A percentile compares a stretch with the other conserved stretches of the same genome.
Evolutionary conservation across 2,329 filamentous ascomycete species (phyloP).

Genomic region (Venturia pyrina): DNA sequence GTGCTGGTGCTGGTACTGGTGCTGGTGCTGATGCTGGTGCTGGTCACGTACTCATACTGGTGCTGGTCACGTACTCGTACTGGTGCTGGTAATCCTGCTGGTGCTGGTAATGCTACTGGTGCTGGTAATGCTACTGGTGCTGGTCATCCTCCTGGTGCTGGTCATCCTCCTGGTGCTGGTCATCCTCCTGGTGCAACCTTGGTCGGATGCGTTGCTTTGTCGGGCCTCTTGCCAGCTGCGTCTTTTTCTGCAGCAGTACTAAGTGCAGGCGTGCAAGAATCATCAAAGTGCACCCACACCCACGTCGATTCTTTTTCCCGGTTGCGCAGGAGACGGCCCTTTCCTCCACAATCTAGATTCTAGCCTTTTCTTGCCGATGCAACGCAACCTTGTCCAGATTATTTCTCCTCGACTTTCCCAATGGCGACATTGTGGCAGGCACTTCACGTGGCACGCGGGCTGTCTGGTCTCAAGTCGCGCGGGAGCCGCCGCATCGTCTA

Average conservation of each 20-base stretch:
- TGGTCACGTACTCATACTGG: too few species aligned
- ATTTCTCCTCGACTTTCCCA: neutral
- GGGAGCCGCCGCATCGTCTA: conserved; percentile 2
- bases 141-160: too few species aligned
- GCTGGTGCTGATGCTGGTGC: too few species aligned
- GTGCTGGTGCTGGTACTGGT: too few species aligned
- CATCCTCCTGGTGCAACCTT: neutral
- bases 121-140: too few species aligned
- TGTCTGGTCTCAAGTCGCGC: neutral
- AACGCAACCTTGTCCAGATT: neutral
- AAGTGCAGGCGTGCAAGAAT: neutral
- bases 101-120: too few species aligned
- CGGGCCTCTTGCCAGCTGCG: neutral
- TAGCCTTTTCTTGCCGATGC: conserved; percentile 3
- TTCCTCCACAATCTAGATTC: neutral
- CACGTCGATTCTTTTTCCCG: neutral
- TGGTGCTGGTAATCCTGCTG: too few species aligned
- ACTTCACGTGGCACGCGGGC: conserved; percentile 5
- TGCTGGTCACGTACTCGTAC: too few species aligned
- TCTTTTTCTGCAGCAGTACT: too few species aligned
- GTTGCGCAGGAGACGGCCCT: conserved; percentile 2
- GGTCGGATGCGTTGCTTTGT: neutral
- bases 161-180: too few species aligned
- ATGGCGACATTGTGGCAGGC: neutral
- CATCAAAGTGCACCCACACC: neutral